Percentiles rank a stretch among this genome's conserved stretches.
These are phyloP conservation scores for Fraxinus dipetala DNA, from an alignment of 305 asterid species.

Conservation along the genomic window DNA sequence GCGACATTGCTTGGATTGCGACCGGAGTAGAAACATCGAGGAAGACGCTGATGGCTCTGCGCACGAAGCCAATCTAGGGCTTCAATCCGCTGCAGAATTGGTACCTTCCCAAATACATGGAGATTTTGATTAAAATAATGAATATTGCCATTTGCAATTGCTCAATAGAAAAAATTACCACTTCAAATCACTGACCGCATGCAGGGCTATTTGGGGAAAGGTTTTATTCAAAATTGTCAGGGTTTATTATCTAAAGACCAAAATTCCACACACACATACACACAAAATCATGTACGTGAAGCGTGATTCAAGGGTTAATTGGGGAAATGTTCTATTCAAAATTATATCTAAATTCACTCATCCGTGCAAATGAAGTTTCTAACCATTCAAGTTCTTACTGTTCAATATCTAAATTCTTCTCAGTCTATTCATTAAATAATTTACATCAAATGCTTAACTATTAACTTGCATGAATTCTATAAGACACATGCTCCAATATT, in stretches of 20 bases:
- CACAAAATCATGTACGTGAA: neutral
- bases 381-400: neutral
- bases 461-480: neutral
- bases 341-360: neutral
- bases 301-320: neutral
- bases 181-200: neutral
- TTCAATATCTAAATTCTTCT: too few relatives aligned
- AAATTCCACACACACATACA: neutral
- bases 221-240: neutral
- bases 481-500: neutral
- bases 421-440: neutral
- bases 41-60: slow-evolving; percentile 50
- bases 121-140: neutral
- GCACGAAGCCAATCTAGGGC: slow-evolving; percentile 86
- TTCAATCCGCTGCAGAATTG: slow-evolving; percentile 59
- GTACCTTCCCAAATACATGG: slow-evolving; percentile 47
- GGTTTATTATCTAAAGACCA: neutral
- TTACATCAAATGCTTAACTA: neutral
- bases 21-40: slow-evolving; percentile 87
- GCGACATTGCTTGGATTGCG: slow-evolving; percentile 39
- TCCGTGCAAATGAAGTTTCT: neutral
- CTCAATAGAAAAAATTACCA: neutral
- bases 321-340: neutral
- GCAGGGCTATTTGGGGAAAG: neutral
- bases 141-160: too few relatives aligned